Percentiles rank a stretch among this genome's conserved stretches.
phyloP scores from a whole-genome alignment of 192 early-diverging fungal genomes.

The Coemansia sp. region DNA sequence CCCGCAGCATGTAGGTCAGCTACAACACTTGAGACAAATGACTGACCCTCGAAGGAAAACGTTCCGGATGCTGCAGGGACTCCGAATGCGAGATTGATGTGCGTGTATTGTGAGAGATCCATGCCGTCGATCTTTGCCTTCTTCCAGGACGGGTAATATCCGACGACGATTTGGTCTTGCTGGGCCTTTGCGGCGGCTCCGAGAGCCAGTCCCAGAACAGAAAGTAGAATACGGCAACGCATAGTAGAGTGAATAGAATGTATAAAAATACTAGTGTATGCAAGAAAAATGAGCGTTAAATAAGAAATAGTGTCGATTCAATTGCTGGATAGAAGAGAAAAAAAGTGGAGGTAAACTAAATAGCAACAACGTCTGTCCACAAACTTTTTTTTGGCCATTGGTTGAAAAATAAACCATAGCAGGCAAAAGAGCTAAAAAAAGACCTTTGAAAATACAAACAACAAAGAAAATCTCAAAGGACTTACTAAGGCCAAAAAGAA shows the following conservation, averaged over 20 bases:
- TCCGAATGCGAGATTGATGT: constrained; percentile 68
- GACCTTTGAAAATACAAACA: background rate
- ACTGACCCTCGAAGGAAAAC: constrained; percentile 24
- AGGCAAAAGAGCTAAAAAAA: background rate
- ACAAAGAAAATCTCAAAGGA: background rate
- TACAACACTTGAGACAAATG: constrained; percentile 45
- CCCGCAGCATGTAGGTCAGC: constrained; percentile 48
- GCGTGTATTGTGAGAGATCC: constrained; percentile 59
- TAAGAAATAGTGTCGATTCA: background rate
- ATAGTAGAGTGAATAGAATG: background rate
- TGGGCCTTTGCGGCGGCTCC: background rate
- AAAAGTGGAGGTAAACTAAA: background rate
- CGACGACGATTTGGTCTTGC: constrained; percentile 17
- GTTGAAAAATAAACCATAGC: background rate
- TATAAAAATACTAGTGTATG: background rate
- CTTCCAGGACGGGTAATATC: constrained; percentile 40
- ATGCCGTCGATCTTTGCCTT: constrained; percentile 12
- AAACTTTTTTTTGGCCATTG: background rate
- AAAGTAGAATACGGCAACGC: background rate
- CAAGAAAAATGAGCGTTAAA: background rate
- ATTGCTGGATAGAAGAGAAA: background rate
- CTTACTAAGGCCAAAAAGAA: background rate
- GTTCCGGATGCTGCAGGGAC: constrained; percentile 40
- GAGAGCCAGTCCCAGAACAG: constrained; percentile 8
- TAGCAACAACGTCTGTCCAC: background rate